Conservation (phyloP, 441 rosid species). For the Erysimum cheiri region DNA sequence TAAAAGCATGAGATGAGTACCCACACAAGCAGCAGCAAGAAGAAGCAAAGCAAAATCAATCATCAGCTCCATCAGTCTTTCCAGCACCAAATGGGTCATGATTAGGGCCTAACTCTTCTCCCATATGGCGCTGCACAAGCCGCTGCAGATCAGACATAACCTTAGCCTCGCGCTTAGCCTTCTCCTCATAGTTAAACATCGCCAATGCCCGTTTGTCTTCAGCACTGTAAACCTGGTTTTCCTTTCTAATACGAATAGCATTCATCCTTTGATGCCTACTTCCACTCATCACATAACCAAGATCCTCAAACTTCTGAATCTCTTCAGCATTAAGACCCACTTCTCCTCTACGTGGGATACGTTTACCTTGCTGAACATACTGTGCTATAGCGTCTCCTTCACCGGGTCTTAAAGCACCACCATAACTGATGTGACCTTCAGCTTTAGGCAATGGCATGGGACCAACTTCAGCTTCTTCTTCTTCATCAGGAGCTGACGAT, state of each 20-base stretch:
- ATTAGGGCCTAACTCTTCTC: conserved; percentile 86
- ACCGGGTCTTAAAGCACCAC: conserved; percentile 95
- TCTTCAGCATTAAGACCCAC: conserved; percentile 97
- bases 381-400: conserved; percentile 98
- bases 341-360: conserved; percentile 99
- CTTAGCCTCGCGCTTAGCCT: conserved; percentile 91
- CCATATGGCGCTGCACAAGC: conserved; percentile 94
- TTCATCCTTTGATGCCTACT: conserved; percentile 98
- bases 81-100: conserved; percentile 84
- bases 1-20: conserved; percentile 44
- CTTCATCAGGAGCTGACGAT: conserved; percentile 63
- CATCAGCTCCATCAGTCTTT: conserved; percentile 74
- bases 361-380: conserved; percentile 96
- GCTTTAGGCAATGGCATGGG: conserved; percentile 91
- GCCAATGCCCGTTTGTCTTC: conserved; percentile 96
- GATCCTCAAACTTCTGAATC: conserved; percentile 86
- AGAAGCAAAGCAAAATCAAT: conserved; percentile 47
- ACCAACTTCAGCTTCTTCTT: conserved; percentile 65
- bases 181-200: conserved; percentile 95
- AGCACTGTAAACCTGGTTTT: conserved; percentile 96
- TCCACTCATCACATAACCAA: conserved; percentile 99
- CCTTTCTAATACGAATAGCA: conserved; percentile 97
- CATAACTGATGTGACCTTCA: conserved; percentile 92
- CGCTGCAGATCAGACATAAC: conserved; percentile 95
- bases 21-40: neutral